Percentiles rank a stretch among this genome's conserved stretches.
Evolutionary conservation across 345 rosid species (phyloP).

Genomic region (Salix caprea): DNA sequence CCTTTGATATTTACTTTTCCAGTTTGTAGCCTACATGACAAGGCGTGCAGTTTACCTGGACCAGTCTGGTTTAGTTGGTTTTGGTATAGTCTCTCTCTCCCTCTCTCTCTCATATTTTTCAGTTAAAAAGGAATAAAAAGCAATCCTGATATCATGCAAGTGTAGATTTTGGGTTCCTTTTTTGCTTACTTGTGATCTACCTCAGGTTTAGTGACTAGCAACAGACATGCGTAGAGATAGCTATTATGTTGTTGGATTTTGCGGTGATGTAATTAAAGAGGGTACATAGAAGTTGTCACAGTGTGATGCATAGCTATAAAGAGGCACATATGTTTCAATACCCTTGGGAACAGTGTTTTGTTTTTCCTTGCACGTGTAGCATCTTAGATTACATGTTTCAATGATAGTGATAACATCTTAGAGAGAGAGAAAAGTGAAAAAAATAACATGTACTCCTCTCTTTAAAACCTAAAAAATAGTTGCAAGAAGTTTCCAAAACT

Average conservation of each 20-base stretch:
- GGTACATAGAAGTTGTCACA: not conserved
- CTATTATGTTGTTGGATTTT: not conserved
- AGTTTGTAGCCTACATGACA: constrained; percentile 1
- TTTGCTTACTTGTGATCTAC: not conserved
- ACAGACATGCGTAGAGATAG: not conserved
- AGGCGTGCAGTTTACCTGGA: not conserved
- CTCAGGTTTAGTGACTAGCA: not conserved
- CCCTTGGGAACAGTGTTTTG: not conserved
- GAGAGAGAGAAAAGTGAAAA: too few species aligned
- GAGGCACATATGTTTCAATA: not conserved
- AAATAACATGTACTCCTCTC: too few species aligned
- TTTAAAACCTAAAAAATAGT: too few species aligned
- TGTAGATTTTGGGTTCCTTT: not conserved
- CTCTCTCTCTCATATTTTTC: not conserved
- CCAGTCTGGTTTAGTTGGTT: not conserved
- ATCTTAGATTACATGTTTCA: too few species aligned
- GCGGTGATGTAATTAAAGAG: not conserved
- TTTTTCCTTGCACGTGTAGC: not conserved
- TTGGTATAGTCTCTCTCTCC: not conserved
- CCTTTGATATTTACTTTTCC: not conserved
- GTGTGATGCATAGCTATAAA: not conserved
- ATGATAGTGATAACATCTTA: too few species aligned
- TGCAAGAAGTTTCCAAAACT: too few species aligned
- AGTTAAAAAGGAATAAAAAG: not conserved
- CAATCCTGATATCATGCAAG: not conserved